phyloP scores from a whole-genome alignment of 1,284 basidiomycete genomes.

The Athelia sp. region DNA sequence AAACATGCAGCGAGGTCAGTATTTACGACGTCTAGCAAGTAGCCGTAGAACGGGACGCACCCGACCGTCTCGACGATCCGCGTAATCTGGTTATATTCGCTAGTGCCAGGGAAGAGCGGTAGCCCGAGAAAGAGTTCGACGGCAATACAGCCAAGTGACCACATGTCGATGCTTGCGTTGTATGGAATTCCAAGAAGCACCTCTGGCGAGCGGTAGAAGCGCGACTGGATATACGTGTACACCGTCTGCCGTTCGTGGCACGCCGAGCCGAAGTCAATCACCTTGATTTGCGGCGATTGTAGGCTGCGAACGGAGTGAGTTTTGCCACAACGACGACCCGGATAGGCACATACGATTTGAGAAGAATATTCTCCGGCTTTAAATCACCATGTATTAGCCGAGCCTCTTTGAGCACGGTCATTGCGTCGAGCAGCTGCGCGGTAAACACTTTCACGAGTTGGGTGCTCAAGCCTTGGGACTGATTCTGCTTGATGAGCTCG shows the following conservation, averaged over 20 bases:
- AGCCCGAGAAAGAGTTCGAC: slow-evolving; percentile 97
- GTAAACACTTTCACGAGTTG: slow-evolving; percentile 98
- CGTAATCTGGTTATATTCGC: slow-evolving; percentile 98
- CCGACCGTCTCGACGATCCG: slow-evolving; percentile 98
- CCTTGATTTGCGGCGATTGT: slow-evolving; percentile 97
- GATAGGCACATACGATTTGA: slow-evolving; percentile 92
- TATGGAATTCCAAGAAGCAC: slow-evolving; percentile 95
- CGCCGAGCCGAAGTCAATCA: slow-evolving; percentile 98
- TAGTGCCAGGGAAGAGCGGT: slow-evolving; percentile 96
- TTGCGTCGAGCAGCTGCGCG: slow-evolving; percentile 88
- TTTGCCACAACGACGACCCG: slow-evolving; percentile 5
- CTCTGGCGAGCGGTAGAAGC: slow-evolving; percentile 98
- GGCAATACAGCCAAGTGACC: slow-evolving; percentile 93
- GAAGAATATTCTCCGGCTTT: slow-evolving; percentile 94
- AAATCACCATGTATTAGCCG: slow-evolving; percentile 97
- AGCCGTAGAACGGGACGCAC: slow-evolving; percentile 45
- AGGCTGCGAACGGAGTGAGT: slow-evolving; percentile 47
- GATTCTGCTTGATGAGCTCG: slow-evolving; percentile 99
- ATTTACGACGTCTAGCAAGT: not conserved
- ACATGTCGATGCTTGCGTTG: slow-evolving; percentile 93
- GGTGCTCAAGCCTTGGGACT: slow-evolving; percentile 95
- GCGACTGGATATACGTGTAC: slow-evolving; percentile 98
- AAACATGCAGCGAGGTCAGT: slow-evolving; percentile 2
- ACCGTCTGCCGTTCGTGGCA: slow-evolving; percentile 99
- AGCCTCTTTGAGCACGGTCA: slow-evolving; percentile 92